Conservation (phyloP, 805 yeast genomes). For the Starmerella gropengiesseri region DNA sequence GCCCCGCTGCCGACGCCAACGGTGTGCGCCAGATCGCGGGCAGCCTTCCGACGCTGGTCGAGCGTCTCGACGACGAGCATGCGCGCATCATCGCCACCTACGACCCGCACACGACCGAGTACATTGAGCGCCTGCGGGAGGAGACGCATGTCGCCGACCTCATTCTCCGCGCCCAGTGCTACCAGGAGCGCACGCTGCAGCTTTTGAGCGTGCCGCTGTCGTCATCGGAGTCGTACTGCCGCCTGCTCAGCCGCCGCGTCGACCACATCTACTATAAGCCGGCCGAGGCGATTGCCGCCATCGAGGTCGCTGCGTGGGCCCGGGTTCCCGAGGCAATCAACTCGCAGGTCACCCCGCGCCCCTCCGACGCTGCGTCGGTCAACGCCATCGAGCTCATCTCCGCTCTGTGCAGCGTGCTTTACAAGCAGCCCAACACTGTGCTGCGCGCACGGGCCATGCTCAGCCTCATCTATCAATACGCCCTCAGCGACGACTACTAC, state of each 20-base stretch:
- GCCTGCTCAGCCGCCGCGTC: slow-evolving; percentile 71
- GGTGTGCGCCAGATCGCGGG: slow-evolving; percentile 75
- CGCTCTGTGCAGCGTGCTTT: slow-evolving; percentile 52
- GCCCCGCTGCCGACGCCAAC: slow-evolving; percentile 41
- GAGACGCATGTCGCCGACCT: slow-evolving; percentile 66
- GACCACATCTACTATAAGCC: slow-evolving; percentile 94
- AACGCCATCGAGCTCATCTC: slow-evolving; percentile 44
- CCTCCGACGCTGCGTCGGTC: slow-evolving; percentile 31
- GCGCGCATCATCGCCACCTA: slow-evolving; percentile 74
- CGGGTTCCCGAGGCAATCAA: slow-evolving; percentile 33
- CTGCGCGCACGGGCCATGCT: slow-evolving; percentile 77
- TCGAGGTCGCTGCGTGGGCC: slow-evolving; percentile 71
- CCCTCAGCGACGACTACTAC: slow-evolving; percentile 73
- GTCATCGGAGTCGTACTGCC: slow-evolving; percentile 36
- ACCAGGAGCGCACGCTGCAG: slow-evolving; percentile 50
- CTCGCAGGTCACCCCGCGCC: slow-evolving; percentile 31
- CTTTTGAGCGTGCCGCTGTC: slow-evolving; percentile 25
- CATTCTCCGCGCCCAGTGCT: slow-evolving; percentile 75
- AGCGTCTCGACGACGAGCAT: slow-evolving; percentile 90
- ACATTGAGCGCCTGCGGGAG: slow-evolving; percentile 79
- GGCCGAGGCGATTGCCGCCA: slow-evolving; percentile 51
- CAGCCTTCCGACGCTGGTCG: slow-evolving; percentile 73
- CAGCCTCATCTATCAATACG: slow-evolving; percentile 78
- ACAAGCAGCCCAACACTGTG: slow-evolving; percentile 53
- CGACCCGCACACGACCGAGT: slow-evolving; percentile 93